Percentiles rank a stretch among this genome's conserved stretches.
Evolutionary conservation across 345 rosid species (phyloP).

Genomic region (Anacardium occidentale): DNA sequence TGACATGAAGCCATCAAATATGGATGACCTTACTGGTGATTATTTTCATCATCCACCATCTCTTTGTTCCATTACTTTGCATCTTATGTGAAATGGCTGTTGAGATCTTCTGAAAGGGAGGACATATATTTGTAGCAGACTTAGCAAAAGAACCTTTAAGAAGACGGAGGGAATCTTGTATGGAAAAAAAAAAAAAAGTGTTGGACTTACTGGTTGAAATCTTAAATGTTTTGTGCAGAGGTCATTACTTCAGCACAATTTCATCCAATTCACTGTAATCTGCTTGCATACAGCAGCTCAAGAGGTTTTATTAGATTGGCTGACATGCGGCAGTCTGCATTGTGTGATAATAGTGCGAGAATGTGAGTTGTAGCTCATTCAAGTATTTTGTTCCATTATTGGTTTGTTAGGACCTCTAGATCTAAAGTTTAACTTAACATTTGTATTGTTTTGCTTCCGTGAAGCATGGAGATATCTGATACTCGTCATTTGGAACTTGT

Average conservation of each 20-base stretch:
- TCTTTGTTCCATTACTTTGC: neutral
- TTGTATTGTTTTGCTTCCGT: neutral
- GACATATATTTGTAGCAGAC: constrained; percentile 6
- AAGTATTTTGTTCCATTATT: neutral
- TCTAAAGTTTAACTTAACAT: constrained; percentile 4
- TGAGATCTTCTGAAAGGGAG: constrained; percentile 1
- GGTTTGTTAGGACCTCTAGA: neutral
- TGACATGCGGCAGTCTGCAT: constrained; percentile 72
- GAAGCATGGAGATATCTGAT: constrained; percentile 16
- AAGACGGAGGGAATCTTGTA: neutral
- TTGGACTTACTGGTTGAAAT: constrained; percentile 13
- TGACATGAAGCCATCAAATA: constrained; percentile 62
- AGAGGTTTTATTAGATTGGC: constrained; percentile 61
- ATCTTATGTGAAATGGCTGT: neutral
- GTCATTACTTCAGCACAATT: constrained; percentile 70
- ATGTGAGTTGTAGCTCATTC: constrained; percentile 42
- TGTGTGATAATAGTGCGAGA: constrained; percentile 51
- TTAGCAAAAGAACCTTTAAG: neutral
- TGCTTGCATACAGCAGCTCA: constrained; percentile 67
- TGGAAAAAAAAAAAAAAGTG: neutral
- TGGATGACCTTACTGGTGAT: constrained; percentile 73
- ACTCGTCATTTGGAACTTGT: constrained; percentile 19
- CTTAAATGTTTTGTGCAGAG: constrained; percentile 40
- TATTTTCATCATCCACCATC: constrained; percentile 4
- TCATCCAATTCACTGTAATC: constrained; percentile 64